phyloP scores from a whole-genome alignment of 331 rosid genomes.

The Malus hybrid region DNA sequence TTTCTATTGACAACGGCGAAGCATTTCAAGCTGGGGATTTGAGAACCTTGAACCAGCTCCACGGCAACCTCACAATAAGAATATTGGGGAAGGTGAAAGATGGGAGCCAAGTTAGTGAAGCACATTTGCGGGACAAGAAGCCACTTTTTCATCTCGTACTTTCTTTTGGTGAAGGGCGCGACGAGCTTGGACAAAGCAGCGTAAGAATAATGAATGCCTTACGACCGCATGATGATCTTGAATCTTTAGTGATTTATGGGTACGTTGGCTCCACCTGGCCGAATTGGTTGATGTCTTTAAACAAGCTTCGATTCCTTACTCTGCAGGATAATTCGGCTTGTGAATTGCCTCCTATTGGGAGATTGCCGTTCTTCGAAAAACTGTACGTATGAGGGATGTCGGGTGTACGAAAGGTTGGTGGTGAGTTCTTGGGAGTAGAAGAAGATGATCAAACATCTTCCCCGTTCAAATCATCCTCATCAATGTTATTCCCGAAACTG shows the following conservation, averaged over 20 bases:
- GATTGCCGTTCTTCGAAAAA: not conserved
- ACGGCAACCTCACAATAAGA: not conserved
- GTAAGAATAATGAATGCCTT: not conserved
- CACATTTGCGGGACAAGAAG: not conserved
- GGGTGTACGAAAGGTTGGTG: not conserved
- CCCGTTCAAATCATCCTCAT: not conserved
- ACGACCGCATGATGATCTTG: not conserved
- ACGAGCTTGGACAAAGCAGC: not conserved
- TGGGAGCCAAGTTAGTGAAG: not conserved
- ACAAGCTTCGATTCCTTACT: not conserved
- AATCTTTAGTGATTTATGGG: not conserved
- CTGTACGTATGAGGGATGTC: not conserved
- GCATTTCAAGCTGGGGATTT: not conserved
- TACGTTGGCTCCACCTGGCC: not conserved
- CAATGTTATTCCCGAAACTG: not conserved
- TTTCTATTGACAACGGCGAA: not conserved
- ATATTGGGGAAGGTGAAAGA: not conserved
- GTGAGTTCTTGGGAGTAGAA: not conserved
- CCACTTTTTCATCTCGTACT: not conserved
- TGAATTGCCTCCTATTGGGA: not conserved
- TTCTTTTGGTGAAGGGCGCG: not conserved
- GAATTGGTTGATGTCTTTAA: not conserved
- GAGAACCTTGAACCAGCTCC: not conserved
- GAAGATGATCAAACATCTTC: not conserved
- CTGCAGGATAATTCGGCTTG: not conserved